phyloP scores from a whole-genome alignment of 495 filamentous ascomycete genomes.

The Daldinia caldariorum region DNA sequence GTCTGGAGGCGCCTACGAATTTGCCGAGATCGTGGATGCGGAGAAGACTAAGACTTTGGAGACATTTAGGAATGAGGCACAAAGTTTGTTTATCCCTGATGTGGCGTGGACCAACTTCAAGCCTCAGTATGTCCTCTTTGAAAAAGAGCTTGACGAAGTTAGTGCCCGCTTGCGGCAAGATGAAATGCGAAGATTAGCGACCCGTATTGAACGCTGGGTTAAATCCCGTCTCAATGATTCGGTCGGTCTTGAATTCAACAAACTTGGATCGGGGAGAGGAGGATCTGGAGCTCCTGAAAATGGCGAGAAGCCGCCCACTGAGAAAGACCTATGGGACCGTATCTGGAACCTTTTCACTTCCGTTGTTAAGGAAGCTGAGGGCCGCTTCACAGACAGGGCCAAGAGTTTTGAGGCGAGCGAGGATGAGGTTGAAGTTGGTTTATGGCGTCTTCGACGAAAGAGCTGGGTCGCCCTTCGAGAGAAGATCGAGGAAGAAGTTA shows the following conservation, averaged over 20 bases:
- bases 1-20: conserved; percentile 87
- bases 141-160: conserved; percentile 88
- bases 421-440: conserved; percentile 90
- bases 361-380: conserved; percentile 86
- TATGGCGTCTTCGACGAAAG: conserved; percentile 91
- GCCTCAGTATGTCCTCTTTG: conserved; percentile 62
- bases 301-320: conserved; percentile 73
- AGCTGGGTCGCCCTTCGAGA: conserved; percentile 90
- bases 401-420: conserved; percentile 91
- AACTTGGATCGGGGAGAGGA: conserved; percentile 84
- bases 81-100: conserved; percentile 76
- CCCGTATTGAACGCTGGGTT: conserved; percentile 91
- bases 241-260: conserved; percentile 93
- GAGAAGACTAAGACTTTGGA: conserved; percentile 80
- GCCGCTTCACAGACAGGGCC: conserved; percentile 84
- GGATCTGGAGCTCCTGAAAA: conserved; percentile 81
- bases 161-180: conserved; percentile 84
- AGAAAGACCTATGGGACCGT: conserved; percentile 94
- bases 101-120: conserved; percentile 80
- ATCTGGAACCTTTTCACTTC: conserved; percentile 88
- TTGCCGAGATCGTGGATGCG: conserved; percentile 88
- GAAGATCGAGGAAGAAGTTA: conserved; percentile 96
- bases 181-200: conserved; percentile 93
- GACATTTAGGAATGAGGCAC: conserved; percentile 79
- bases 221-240: conserved; percentile 85